phyloP scores from a whole-genome alignment of 768 basidiomycete genomes.

The Pleurotus salmoneostramineus region DNA sequence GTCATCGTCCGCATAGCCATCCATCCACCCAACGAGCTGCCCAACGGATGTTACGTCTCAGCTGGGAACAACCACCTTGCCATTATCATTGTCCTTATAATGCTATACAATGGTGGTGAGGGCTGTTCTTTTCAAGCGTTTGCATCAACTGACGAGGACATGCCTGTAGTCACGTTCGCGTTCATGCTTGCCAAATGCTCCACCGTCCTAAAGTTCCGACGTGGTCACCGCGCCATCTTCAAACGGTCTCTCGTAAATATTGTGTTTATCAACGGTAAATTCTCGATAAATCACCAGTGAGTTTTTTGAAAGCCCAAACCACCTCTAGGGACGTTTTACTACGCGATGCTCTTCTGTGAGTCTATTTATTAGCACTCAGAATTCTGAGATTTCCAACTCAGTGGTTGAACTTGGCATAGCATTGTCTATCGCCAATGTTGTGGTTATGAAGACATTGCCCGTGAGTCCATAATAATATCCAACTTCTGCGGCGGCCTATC shows the following conservation, averaged over 20 bases:
- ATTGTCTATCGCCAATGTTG: not conserved
- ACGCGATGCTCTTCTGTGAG: not conserved
- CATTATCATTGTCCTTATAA: not conserved
- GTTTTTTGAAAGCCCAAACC: not conserved
- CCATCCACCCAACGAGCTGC: not conserved
- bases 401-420: not conserved
- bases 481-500: not conserved
- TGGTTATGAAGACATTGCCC: not conserved
- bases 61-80: not conserved
- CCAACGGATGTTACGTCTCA: not conserved
- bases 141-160: not conserved
- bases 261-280: not conserved
- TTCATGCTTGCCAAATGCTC: not conserved
- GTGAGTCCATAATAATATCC: not conserved
- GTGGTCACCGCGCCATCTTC: not conserved
- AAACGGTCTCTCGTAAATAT: not conserved
- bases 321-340: not conserved
- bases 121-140: not conserved
- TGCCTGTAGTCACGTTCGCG: not conserved
- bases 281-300: not conserved
- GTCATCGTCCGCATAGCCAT: not conserved
- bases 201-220: not conserved
- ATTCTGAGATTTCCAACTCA: too few relatives aligned
- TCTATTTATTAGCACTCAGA: not conserved
- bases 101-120: not conserved